phyloP scores from a whole-genome alignment of 176 grass and related monocot genomes.

The Zoysia japonica region DNA sequence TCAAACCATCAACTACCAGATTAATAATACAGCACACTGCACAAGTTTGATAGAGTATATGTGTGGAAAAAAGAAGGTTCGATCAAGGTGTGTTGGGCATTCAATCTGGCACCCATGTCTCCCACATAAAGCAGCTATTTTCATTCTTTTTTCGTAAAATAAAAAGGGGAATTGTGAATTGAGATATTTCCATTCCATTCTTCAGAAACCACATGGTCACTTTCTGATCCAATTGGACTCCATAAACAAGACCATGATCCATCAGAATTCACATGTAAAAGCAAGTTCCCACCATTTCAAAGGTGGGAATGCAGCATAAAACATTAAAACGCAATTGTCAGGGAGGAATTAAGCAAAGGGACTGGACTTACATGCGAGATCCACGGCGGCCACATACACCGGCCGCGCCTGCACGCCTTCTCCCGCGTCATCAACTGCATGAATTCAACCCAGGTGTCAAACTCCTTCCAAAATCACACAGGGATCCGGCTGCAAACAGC shows the following conservation, averaged over 20 bases:
- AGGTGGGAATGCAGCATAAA: background rate
- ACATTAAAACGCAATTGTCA: conserved; percentile 28
- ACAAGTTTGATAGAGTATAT: background rate
- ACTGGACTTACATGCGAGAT: conserved; percentile 76
- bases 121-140: background rate
- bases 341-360: background rate
- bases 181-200: background rate
- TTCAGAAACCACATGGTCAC: background rate
- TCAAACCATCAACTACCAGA: conserved; percentile 6
- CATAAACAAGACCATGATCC: background rate
- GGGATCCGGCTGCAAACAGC: background rate
- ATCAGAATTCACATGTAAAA: conserved; percentile 14
- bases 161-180: background rate
- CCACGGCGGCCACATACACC: conserved; percentile 92
- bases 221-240: conserved; percentile 5
- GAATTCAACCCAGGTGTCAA: conserved; percentile 30
- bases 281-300: conserved; percentile 1
- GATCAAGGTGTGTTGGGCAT: background rate
- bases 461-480: background rate
- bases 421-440: conserved; percentile 59
- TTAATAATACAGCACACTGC: conserved; percentile 6
- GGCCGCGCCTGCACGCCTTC: conserved; percentile 59
- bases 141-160: background rate
- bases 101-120: background rate
- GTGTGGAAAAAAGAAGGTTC: background rate